A percentile compares a stretch with the other conserved stretches of the same genome.
phyloP scores from a whole-genome alignment of 2,329 filamentous ascomycete genomes.

The Xylaria sp. region DNA sequence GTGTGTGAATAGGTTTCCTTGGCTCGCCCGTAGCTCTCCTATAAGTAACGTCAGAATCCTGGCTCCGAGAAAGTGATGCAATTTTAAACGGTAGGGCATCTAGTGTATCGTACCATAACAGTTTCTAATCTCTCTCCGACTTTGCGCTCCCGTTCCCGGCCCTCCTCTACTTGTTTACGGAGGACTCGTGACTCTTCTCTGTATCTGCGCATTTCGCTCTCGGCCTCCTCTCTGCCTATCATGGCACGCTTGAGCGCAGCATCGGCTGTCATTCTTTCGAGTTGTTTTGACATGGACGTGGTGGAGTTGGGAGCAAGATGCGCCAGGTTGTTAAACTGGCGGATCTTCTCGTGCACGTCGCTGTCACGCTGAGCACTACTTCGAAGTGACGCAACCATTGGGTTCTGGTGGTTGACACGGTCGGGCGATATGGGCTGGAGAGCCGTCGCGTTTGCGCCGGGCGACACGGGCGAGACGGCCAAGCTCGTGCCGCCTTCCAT shows the following conservation, averaged over 20 bases:
- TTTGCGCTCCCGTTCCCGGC: slow-evolving; percentile 72
- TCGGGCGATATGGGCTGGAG: slow-evolving; percentile 48
- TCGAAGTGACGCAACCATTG: slow-evolving; percentile 39
- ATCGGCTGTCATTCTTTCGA: slow-evolving; percentile 73
- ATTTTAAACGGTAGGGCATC: neutral
- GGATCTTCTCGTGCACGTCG: slow-evolving; percentile 51
- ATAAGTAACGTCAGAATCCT: slow-evolving; percentile 23
- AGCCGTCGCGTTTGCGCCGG: slow-evolving; percentile 39
- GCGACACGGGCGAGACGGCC: slow-evolving; percentile 44
- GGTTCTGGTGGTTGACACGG: slow-evolving; percentile 48
- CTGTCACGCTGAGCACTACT: slow-evolving; percentile 45
- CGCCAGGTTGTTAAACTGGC: slow-evolving; percentile 50
- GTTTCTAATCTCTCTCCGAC: slow-evolving; percentile 74
- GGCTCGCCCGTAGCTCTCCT: slow-evolving; percentile 77
- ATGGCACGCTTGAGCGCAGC: slow-evolving; percentile 74
- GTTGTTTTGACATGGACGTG: slow-evolving; percentile 61
- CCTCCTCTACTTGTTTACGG: slow-evolving; percentile 70
- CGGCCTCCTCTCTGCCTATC: slow-evolving; percentile 76
- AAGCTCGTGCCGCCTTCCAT: slow-evolving; percentile 43
- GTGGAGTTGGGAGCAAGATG: slow-evolving; percentile 32
- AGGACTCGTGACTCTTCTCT: slow-evolving; percentile 69
- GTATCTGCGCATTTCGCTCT: slow-evolving; percentile 72
- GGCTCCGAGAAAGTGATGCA: slow-evolving; percentile 15
- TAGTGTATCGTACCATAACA: slow-evolving; percentile 68
- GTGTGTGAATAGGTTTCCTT: slow-evolving; percentile 77